Conservation (phyloP, 352 stramenopile species). For the Phytophthora hybrid region DNA sequence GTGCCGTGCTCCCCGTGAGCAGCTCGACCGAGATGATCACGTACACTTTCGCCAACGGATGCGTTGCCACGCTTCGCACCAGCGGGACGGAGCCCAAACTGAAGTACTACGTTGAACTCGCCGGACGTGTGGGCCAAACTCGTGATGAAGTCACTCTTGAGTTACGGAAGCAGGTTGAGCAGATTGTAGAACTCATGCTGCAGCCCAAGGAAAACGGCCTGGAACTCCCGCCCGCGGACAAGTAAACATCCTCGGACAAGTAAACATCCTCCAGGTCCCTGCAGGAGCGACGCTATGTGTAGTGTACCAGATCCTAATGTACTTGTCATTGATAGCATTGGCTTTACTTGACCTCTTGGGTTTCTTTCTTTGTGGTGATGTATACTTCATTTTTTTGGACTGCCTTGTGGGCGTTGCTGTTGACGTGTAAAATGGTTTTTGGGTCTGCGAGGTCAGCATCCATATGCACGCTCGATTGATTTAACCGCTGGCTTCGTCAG, state of each 20-base stretch:
- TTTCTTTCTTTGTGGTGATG: slow-evolving; percentile 25
- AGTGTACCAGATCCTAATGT: slow-evolving; percentile 43
- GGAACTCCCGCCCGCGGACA: slow-evolving; percentile 55
- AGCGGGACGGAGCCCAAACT: slow-evolving; percentile 99
- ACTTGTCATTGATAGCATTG: slow-evolving; percentile 37
- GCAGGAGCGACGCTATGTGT: background rate
- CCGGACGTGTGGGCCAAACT: slow-evolving; percentile 69
- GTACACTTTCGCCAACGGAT: slow-evolving; percentile 96
- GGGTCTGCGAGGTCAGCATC: slow-evolving; percentile 31
- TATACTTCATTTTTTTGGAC: slow-evolving; percentile 36
- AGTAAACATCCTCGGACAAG: slow-evolving; percentile 33
- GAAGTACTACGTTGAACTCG: slow-evolving; percentile 99
- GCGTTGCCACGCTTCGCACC: slow-evolving; percentile 96
- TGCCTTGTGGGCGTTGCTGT: slow-evolving; percentile 20
- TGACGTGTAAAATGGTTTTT: slow-evolving; percentile 17
- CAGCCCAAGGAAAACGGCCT: slow-evolving; percentile 84
- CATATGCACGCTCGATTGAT: background rate
- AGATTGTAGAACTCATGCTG: slow-evolving; percentile 86
- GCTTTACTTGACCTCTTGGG: slow-evolving; percentile 28
- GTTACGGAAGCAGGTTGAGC: slow-evolving; percentile 69
- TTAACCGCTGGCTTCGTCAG: slow-evolving; percentile 42
- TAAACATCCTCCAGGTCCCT: slow-evolving; percentile 10
- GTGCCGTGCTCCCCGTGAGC: slow-evolving; percentile 92
- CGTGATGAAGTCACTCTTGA: slow-evolving; percentile 66
- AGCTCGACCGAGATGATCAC: slow-evolving; percentile 97